Base-by-base conservation (phyloP, 148 eudicot species). In the Nyssa sinensis region DNA sequence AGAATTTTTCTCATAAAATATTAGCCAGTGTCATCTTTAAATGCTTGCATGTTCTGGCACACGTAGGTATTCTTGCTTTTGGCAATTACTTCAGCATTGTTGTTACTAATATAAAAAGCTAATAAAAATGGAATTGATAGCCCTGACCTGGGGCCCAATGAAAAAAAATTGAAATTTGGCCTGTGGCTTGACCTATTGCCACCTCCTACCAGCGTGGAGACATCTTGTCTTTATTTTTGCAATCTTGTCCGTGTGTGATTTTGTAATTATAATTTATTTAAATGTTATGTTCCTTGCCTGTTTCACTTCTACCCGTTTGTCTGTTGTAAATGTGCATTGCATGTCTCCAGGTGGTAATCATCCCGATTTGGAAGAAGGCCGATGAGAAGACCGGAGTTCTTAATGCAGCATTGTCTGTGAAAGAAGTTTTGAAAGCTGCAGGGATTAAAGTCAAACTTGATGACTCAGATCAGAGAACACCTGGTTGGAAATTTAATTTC, bases 401-500 rank as follows among this genome's bases (percentile, higher is more conserved):
- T 28, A 68, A 73, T 82, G 94, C 95, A 76, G 92, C 97, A 44
- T 75, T 73, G 69, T 80, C 91, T 57, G 84, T 86, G 35, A 86
- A 78, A 78, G 89, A 89, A 73, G 71, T 76, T 81, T 70, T 96
- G 51, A 87, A 87, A 78, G 58, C 82, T 83, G 97, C 95, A 58
- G 98, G 98, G 47, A 69, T 96, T 49, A 91, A 75, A 86, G 94
- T 88, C 44, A 91, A 96, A 77, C 70, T 93, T 75, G 99, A 96
- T 71, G 92, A 91, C 82, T 86, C 99, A 21, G 99, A 96, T 73
- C 99, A 91, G 85, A 84, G 87, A 81, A 96, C 99, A 21, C 99
- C 99, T 73, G 99, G 99, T 25, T 96, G 99, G 99, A 96, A 96
- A 81, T 96, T 85, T 73, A 96, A 96, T 81, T 93, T 87, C 82